These are phyloP conservation scores for Hyaloscypha variabilis DNA, from an alignment of 495 filamentous ascomycete genomes.

Conservation along the genomic window DNA sequence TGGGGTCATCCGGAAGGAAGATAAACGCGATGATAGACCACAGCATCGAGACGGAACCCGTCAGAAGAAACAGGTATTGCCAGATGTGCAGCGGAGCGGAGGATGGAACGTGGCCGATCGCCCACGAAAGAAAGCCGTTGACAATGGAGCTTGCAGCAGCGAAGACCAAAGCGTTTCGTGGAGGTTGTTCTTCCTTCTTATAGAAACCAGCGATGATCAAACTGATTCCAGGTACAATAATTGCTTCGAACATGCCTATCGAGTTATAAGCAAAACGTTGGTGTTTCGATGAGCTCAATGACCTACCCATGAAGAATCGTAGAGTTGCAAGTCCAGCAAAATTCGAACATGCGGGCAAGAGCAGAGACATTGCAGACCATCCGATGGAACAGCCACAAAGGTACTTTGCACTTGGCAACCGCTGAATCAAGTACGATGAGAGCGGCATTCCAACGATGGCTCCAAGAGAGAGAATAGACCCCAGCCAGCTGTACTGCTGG, in stretches of 20 bases:
- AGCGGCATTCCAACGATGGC: slow-evolving; percentile 49
- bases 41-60: slow-evolving; percentile 59
- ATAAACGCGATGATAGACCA: slow-evolving; percentile 63
- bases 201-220: slow-evolving; percentile 63
- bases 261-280: neutral
- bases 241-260: slow-evolving; percentile 53
- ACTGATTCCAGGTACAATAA: slow-evolving; percentile 53
- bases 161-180: slow-evolving; percentile 60
- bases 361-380: slow-evolving; percentile 43
- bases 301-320: slow-evolving; percentile 53
- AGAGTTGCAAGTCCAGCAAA: slow-evolving; percentile 52
- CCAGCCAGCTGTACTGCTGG: slow-evolving; percentile 39
- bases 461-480: slow-evolving; percentile 59
- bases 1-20: slow-evolving; percentile 67
- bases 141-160: slow-evolving; percentile 30
- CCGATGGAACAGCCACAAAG: neutral
- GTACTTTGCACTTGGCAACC: slow-evolving; percentile 51
- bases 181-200: slow-evolving; percentile 59
- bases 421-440: slow-evolving; percentile 56
- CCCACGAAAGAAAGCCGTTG: slow-evolving; percentile 28
- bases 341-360: slow-evolving; percentile 42
- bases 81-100: neutral
- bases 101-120: slow-evolving; percentile 8
- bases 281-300: neutral
- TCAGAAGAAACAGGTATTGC: slow-evolving; percentile 59